A percentile compares a stretch with the other conserved stretches of the same genome.
Evolutionary conservation across 2,329 filamentous ascomycete species (phyloP).

Genomic region (Hymenoscyphus fraxineus): DNA sequence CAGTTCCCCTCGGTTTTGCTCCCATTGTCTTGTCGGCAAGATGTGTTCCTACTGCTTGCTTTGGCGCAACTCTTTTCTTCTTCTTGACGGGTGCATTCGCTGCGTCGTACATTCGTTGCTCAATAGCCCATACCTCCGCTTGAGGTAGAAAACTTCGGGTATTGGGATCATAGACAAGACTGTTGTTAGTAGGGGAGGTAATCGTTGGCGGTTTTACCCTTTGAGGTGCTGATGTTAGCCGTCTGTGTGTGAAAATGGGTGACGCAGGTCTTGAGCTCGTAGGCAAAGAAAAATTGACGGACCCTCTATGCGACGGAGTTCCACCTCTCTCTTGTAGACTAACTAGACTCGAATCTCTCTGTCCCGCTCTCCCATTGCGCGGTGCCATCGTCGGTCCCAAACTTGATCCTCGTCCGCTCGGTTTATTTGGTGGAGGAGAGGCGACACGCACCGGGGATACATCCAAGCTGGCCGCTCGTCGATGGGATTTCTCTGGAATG

Average conservation of each 20-base stretch:
- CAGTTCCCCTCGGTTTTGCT: slow-evolving; percentile 47
- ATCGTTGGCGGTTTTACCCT: slow-evolving; percentile 29
- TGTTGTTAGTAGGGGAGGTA: slow-evolving; percentile 37
- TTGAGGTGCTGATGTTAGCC: slow-evolving; percentile 34
- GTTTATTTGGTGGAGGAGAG: slow-evolving; percentile 30
- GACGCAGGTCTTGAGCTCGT: slow-evolving; percentile 37
- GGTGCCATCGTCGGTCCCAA: slow-evolving; percentile 24
- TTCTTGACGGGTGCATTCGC: slow-evolving; percentile 40
- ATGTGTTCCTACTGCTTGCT: slow-evolving; percentile 39
- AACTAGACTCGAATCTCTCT: slow-evolving; percentile 28
- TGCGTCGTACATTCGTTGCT: slow-evolving; percentile 41
- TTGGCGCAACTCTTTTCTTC: slow-evolving; percentile 35
- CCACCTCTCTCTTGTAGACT: slow-evolving; percentile 42
- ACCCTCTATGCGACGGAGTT: slow-evolving; percentile 40
- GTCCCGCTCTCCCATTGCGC: slow-evolving; percentile 24
- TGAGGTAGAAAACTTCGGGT: slow-evolving; percentile 59
- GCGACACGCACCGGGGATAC: slow-evolving; percentile 33
- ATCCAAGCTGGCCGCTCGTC: slow-evolving; percentile 38
- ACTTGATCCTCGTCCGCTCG: slow-evolving; percentile 32
- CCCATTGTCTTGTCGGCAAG: slow-evolving; percentile 50
- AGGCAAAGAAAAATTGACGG: slow-evolving; percentile 53
- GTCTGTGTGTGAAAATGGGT: slow-evolving; percentile 25
- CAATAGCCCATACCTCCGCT: slow-evolving; percentile 41
- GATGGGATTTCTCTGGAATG: slow-evolving; percentile 28
- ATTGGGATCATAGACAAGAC: slow-evolving; percentile 62